phyloP scores from a whole-genome alignment of 768 basidiomycete genomes.

The Lactifluus hygrophoroides region DNA sequence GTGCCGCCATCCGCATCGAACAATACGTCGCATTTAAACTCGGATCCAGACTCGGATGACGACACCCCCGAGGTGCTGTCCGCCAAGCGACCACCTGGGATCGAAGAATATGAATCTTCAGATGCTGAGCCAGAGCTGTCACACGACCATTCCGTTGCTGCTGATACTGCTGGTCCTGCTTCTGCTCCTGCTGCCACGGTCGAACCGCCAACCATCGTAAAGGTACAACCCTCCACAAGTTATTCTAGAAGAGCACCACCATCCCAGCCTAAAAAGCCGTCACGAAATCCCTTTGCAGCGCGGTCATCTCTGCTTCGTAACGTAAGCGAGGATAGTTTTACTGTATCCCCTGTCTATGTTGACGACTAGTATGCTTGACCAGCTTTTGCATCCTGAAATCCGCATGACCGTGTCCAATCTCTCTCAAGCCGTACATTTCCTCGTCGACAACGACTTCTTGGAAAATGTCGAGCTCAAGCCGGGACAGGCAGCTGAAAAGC shows the following conservation, averaged over 20 bases:
- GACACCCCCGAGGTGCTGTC: conserved; percentile 51
- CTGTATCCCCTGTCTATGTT: conserved; percentile 7
- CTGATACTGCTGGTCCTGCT: background rate
- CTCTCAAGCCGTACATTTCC: conserved; percentile 84
- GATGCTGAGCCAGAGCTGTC: background rate
- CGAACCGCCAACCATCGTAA: conserved; percentile 1
- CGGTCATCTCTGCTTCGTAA: conserved; percentile 71
- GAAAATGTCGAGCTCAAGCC: conserved; percentile 69
- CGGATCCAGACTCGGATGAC: conserved; percentile 22
- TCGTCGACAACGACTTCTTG: conserved; percentile 86
- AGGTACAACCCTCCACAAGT: conserved; percentile 1
- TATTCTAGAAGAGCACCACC: conserved; percentile 23
- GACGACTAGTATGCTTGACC: background rate
- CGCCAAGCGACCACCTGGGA: conserved; percentile 35
- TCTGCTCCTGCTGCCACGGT: background rate
- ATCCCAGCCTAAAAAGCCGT: conserved; percentile 41
- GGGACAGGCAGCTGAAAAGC: conserved; percentile 59
- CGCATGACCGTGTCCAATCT: conserved; percentile 83
- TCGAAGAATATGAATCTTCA: conserved; percentile 13
- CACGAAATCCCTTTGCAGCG: conserved; percentile 56
- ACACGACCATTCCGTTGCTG: background rate
- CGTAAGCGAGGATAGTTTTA: conserved; percentile 41
- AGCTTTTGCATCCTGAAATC: conserved; percentile 83
- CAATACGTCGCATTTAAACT: background rate
- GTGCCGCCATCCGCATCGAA: background rate